These are phyloP conservation scores for Ehretia macrophylla DNA, from an alignment of 257 asterid genomes.

Conservation along the genomic window DNA sequence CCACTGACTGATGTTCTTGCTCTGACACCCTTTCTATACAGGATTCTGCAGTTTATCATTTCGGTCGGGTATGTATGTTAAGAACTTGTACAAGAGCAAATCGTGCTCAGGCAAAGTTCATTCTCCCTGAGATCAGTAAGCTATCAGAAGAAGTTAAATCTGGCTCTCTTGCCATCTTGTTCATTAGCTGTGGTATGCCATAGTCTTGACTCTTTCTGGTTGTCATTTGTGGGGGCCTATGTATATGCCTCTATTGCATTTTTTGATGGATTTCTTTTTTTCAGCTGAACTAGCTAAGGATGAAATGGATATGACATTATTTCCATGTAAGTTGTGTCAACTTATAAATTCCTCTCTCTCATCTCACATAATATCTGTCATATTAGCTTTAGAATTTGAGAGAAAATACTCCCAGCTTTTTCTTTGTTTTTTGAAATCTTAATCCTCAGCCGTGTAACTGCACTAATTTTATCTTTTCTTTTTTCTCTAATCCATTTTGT, in stretches of 20 bases:
- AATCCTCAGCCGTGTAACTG: too few relatives aligned
- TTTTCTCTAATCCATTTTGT: too few relatives aligned
- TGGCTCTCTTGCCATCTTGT: slow-evolving; percentile 76
- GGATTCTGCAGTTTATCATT: slow-evolving; percentile 65
- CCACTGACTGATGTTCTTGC: not conserved
- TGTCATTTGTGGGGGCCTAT: slow-evolving; percentile 1
- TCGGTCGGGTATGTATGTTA: slow-evolving; percentile 61
- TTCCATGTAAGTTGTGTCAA: slow-evolving; percentile 54
- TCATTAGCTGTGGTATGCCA: slow-evolving; percentile 74
- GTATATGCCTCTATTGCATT: slow-evolving; percentile 8
- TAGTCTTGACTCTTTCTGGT: slow-evolving; percentile 15
- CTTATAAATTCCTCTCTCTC: not conserved
- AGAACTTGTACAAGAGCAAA: slow-evolving; percentile 57
- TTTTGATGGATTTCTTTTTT: slow-evolving; percentile 15
- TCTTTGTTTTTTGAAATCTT: too few relatives aligned
- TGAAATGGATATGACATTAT: slow-evolving; percentile 36
- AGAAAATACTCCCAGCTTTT: too few relatives aligned
- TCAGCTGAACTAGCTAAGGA: slow-evolving; percentile 67
- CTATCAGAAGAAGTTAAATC: slow-evolving; percentile 66
- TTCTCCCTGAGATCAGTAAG: slow-evolving; percentile 83
- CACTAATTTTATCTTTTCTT: too few relatives aligned
- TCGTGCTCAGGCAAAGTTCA: slow-evolving; percentile 54
- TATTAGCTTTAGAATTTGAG: too few relatives aligned
- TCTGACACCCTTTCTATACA: slow-evolving; percentile 32
- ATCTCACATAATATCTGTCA: too few relatives aligned